Evolutionary conservation across 176 grass and related monocot species (phyloP).

Genomic region (Aechmea fasciata): DNA sequence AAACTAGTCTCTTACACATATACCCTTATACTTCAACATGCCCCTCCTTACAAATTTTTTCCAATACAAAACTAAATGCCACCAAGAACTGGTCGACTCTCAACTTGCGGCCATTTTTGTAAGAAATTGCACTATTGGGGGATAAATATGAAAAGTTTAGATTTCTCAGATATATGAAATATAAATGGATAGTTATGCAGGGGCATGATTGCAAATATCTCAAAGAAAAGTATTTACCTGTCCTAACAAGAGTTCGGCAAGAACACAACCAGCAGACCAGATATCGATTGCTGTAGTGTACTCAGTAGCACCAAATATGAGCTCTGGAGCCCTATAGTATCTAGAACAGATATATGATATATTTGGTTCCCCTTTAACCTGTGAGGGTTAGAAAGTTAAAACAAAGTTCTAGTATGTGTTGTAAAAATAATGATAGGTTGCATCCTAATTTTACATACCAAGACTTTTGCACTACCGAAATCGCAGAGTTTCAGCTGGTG

Average conservation of each 20-base stretch:
- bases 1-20: too few relatives aligned
- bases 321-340: slow-evolving; percentile 77
- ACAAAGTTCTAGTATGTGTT: neutral
- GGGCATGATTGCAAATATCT: too few relatives aligned
- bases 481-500: slow-evolving; percentile 77
- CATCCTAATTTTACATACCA: slow-evolving; percentile 21
- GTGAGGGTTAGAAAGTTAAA: neutral
- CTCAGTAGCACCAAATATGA: slow-evolving; percentile 78
- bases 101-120: too few relatives aligned
- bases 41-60: neutral
- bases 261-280: slow-evolving; percentile 84
- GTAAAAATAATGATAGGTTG: too few relatives aligned
- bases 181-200: too few relatives aligned
- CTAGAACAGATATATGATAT: slow-evolving; percentile 81
- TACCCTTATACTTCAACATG: too few relatives aligned
- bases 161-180: too few relatives aligned
- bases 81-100: too few relatives aligned
- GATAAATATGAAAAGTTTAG: too few relatives aligned
- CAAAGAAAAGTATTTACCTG: slow-evolving; percentile 26
- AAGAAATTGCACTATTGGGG: too few relatives aligned
- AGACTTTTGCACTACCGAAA: slow-evolving; percentile 77
- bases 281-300: slow-evolving; percentile 74
- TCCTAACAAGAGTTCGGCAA: slow-evolving; percentile 72
- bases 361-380: slow-evolving; percentile 76
- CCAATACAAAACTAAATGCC: neutral